Percentiles rank a stretch among this genome's conserved stretches.
Evolutionary conservation across 768 basidiomycete genomes (phyloP).

Genomic region (Stropharia rugosoannulata): DNA sequence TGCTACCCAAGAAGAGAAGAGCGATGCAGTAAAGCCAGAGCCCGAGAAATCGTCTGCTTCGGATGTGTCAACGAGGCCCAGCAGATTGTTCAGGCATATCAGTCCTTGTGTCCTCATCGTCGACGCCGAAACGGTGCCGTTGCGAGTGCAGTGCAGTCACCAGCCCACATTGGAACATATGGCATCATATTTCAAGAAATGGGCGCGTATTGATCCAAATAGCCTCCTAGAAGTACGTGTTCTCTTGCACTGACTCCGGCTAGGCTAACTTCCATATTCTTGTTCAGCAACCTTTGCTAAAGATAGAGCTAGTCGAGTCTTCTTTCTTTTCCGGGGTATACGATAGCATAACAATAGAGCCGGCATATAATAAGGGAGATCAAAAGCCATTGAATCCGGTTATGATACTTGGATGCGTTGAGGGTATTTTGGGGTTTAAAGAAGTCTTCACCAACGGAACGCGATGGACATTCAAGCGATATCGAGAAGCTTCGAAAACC

Average conservation of each 20-base stretch:
- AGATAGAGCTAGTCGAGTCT: conserved; percentile 33
- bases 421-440: conserved; percentile 37
- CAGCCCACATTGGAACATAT: conserved; percentile 35
- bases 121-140: conserved; percentile 22
- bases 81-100: conserved; percentile 28
- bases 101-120: conserved; percentile 34
- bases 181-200: conserved; percentile 34
- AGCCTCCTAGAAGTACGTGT: conserved; percentile 27
- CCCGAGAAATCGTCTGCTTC: background rate
- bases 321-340: conserved; percentile 31
- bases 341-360: conserved; percentile 33
- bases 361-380: conserved; percentile 15
- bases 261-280: background rate
- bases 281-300: conserved; percentile 28
- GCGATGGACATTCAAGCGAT: conserved; percentile 29
- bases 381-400: conserved; percentile 28
- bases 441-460: conserved; percentile 30
- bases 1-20: background rate
- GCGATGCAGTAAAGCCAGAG: background rate
- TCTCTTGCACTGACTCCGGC: background rate
- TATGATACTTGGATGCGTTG: conserved; percentile 35
- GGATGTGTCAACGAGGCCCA: background rate
- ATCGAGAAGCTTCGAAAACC: conserved; percentile 17
- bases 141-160: conserved; percentile 36
- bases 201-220: conserved; percentile 29